Evolutionary conservation across 2,329 filamentous ascomycete genomes (phyloP), one percentile per base, ranked within the genome.

Genomic region (Colletotrichum sp.): DNA sequence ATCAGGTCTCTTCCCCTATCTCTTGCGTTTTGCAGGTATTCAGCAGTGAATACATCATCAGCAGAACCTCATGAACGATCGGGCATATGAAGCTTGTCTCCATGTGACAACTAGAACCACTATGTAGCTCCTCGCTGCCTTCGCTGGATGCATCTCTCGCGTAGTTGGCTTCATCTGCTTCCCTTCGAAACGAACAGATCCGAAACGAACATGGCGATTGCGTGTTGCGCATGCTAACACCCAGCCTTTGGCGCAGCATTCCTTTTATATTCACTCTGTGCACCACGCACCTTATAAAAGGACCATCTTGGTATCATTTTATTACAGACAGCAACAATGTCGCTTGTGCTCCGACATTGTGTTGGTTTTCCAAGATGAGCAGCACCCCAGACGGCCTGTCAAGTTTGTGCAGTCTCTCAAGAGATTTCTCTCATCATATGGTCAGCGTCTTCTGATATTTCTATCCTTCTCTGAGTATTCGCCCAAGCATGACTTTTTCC

Each of bases 101-200:
- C n/a, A 48, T 8, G 3, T 13, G 10, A 22, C 4, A 1, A 22
- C 0, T 13, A 22, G n/a, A 22, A 48, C 1, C 12, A 52, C 44
- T 52, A n/a, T 1, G 8, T 44, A 24, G n/a, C 44, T 52, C 12
- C 3, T 13, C 2, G 44, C n/a, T 2, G n/a, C 39, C 39, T 7
- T 48, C 2, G 39, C 39, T n/a, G 39, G 39, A 2, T 2, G 39
- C 6, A n/a, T 3, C 39, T 48, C 1, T n/a, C 2, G 2, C 3
- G 8, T 12, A 7, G 9, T n/a, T 7, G 2, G 2, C 39, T 0
- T 22, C 1, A 48, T n/a, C 9, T 48, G 9, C 1, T 22, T n/a
- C 6, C 39, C 18, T n/a, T 48, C 3, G 3, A n/a, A 48, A n/a
- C 18, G 0, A 44, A 12, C 39, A 48, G 34, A 0, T 36, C 1